Percentiles rank a stretch among this genome's conserved stretches.
phyloP scores from a whole-genome alignment of 2,329 filamentous ascomycete genomes.

The Aureobasidium sp. region DNA sequence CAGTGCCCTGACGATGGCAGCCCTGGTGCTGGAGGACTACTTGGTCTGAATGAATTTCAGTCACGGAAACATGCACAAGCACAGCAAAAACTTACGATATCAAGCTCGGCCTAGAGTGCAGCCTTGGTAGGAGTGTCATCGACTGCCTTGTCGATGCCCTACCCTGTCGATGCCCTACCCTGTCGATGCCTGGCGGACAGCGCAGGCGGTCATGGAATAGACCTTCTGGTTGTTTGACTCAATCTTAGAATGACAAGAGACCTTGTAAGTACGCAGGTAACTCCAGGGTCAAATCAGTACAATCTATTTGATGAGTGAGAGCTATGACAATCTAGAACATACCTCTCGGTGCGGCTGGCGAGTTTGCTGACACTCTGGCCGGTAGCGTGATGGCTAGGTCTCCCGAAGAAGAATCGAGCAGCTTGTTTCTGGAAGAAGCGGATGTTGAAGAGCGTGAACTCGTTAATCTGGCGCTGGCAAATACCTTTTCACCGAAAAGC shows the following conservation, averaged over 20 bases:
- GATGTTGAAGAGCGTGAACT: background rate
- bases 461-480: constrained; percentile 1
- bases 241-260: background rate
- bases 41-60: no score
- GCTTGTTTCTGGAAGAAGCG: background rate
- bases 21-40: no score
- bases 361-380: background rate
- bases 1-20: no score
- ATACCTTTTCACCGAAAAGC: constrained; percentile 17
- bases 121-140: no score
- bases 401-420: background rate
- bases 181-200: no score
- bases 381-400: background rate
- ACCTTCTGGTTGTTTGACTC: background rate
- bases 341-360: background rate
- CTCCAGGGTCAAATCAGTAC: background rate
- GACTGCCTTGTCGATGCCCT: no score
- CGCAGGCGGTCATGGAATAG: background rate
- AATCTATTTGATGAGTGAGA: background rate
- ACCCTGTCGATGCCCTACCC: no score
- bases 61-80: no score
- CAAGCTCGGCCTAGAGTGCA: no score
- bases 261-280: background rate
- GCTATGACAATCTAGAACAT: background rate
- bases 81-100: no score